These are phyloP conservation scores for Fusarium illudens DNA, from an alignment of 2,329 filamentous ascomycete species.

Conservation along the genomic window DNA sequence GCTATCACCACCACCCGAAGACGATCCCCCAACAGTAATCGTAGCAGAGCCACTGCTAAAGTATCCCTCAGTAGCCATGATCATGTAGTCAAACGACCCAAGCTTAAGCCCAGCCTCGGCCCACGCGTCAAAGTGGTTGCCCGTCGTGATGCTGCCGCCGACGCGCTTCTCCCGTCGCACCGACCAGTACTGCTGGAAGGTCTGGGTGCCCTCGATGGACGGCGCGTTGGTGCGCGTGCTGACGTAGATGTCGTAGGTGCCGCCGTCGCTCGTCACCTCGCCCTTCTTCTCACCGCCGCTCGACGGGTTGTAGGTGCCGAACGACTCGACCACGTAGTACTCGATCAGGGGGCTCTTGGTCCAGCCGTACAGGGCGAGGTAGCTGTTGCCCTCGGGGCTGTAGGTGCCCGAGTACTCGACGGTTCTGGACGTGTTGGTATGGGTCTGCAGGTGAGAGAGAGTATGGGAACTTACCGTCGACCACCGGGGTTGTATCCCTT, in stretches of 20 bases:
- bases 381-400: constrained; percentile 46
- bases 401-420: constrained; percentile 43
- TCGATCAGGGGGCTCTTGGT: constrained; percentile 48
- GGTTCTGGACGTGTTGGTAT: constrained; percentile 1
- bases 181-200: constrained; percentile 62
- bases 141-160: constrained; percentile 58
- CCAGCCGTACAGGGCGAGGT: constrained; percentile 53
- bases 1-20: neutral
- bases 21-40: constrained; percentile 55
- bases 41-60: constrained; percentile 56
- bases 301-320: constrained; percentile 48
- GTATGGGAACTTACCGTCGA: constrained; percentile 49
- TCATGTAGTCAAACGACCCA: constrained; percentile 61
- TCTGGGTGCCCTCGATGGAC: constrained; percentile 57
- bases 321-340: constrained; percentile 52
- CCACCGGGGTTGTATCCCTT: constrained; percentile 33
- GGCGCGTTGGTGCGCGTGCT: constrained; percentile 51
- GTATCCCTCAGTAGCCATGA: constrained; percentile 63
- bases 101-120: constrained; percentile 54
- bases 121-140: constrained; percentile 64
- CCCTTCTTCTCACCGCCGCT: constrained; percentile 44
- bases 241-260: constrained; percentile 49
- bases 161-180: constrained; percentile 58
- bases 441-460: neutral
- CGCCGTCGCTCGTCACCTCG: constrained; percentile 46